A percentile compares a stretch with the other conserved stretches of the same genome.
phyloP scores from a whole-genome alignment of 2,329 filamentous ascomycete genomes.

The Phialemonium atrogriseum region DNA sequence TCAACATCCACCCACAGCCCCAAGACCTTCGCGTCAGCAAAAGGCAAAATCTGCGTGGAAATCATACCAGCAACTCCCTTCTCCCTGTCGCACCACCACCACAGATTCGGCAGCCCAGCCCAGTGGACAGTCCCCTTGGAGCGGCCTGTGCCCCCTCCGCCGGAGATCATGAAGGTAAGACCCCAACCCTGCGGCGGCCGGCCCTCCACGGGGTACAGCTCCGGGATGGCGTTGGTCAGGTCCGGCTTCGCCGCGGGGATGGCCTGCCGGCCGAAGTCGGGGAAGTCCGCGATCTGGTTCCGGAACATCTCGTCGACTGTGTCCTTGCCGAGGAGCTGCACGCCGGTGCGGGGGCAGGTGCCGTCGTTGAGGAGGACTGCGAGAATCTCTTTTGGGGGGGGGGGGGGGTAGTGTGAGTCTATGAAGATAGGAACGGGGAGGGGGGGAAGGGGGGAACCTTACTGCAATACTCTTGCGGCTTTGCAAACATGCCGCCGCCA shows the following conservation, averaged over 20 bases:
- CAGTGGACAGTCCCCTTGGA: slow-evolving; percentile 39
- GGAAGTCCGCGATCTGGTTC: slow-evolving; percentile 48
- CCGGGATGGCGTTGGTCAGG: slow-evolving; percentile 34
- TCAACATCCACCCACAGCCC: slow-evolving; percentile 26
- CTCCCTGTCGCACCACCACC: slow-evolving; percentile 52
- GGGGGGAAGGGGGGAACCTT: slow-evolving; percentile 20
- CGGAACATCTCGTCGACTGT: slow-evolving; percentile 54
- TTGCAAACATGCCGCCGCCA: slow-evolving; percentile 47
- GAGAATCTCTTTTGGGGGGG: slow-evolving; percentile 37
- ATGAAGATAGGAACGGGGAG: too few species aligned
- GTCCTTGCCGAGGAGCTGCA: slow-evolving; percentile 39
- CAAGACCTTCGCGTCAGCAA: slow-evolving; percentile 27
- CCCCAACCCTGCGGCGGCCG: slow-evolving; percentile 53
- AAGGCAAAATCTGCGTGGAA: slow-evolving; percentile 36
- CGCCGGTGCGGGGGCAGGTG: slow-evolving; percentile 43
- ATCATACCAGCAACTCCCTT: slow-evolving; percentile 43
- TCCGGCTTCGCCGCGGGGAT: slow-evolving; percentile 34
- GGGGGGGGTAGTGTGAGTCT: too few species aligned
- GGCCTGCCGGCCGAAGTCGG: slow-evolving; percentile 35
- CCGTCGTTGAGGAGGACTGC: slow-evolving; percentile 54
- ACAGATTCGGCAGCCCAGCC: slow-evolving; percentile 48
- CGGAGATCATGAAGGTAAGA: slow-evolving; percentile 43
- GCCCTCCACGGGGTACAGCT: slow-evolving; percentile 34
- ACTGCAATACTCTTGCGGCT: slow-evolving; percentile 47
- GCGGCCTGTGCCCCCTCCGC: slow-evolving; percentile 37